Evolutionary conservation across 108 stramenopile genomes (phyloP).

Genomic region (Pelagomonas calceolata): DNA sequence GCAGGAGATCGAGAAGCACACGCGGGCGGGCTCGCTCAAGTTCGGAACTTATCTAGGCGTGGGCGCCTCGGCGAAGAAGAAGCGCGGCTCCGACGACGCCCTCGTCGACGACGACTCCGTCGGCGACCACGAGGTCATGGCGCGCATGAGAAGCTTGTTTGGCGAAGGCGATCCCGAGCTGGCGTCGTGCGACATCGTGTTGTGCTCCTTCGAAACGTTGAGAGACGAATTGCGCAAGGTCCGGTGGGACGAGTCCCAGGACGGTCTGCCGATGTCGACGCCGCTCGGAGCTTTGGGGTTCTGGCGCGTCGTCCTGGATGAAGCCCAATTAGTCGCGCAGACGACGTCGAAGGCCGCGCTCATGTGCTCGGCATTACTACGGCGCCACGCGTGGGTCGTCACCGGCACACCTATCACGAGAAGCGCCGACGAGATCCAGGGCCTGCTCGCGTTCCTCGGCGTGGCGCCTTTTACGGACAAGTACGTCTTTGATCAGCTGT

Average conservation of each 20-base stretch:
- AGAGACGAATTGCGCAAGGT: neutral
- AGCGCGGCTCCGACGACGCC: neutral
- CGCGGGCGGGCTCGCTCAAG: neutral
- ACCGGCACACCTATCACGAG: conserved; percentile 12
- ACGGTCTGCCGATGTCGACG: neutral
- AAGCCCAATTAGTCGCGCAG: conserved; percentile 7
- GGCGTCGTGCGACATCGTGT: neutral
- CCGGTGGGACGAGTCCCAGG: too few relatives aligned
- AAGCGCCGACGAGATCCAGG: conserved; percentile 5
- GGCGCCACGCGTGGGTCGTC: conserved; percentile 7
- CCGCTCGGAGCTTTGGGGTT: conserved; percentile 1
- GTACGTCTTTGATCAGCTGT: too few relatives aligned
- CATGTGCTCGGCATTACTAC: neutral
- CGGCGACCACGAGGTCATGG: neutral
- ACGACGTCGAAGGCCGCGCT: conserved; percentile 3
- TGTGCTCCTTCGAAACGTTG: neutral
- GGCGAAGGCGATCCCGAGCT: too few relatives aligned
- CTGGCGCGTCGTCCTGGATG: conserved; percentile 8
- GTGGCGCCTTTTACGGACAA: neutral
- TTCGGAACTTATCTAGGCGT: neutral
- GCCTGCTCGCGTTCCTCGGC: conserved; percentile 8
- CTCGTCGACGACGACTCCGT: too few relatives aligned
- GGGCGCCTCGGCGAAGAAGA: neutral
- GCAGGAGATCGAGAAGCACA: neutral
- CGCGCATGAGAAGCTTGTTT: too few relatives aligned